Percentiles rank a stretch among this genome's conserved stretches.
Evolutionary conservation across 2,329 filamentous ascomycete species (phyloP).

Genomic region (Diaporthe destruens): DNA sequence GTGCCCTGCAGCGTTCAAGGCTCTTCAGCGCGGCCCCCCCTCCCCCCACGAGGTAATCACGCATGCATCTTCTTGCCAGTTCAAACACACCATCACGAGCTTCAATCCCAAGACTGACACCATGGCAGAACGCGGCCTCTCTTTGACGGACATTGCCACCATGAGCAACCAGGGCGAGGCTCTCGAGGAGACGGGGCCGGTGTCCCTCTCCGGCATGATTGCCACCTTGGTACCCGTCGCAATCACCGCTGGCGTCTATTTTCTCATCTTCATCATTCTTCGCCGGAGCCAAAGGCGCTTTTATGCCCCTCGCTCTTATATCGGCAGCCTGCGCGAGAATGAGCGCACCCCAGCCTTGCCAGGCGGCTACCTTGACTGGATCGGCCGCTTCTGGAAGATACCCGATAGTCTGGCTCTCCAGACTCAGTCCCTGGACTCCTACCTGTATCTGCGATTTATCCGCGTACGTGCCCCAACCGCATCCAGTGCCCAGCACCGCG

Average conservation of each 20-base stretch:
- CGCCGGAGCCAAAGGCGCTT: slow-evolving; percentile 60
- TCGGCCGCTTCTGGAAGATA: slow-evolving; percentile 74
- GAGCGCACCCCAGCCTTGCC: slow-evolving; percentile 72
- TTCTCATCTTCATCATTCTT: slow-evolving; percentile 60
- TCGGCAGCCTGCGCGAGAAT: slow-evolving; percentile 60
- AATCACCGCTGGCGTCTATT: slow-evolving; percentile 54
- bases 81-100: not conserved
- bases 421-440: slow-evolving; percentile 42
- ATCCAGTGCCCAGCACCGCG: not conserved
- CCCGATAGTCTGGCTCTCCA: slow-evolving; percentile 77
- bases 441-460: slow-evolving; percentile 41
- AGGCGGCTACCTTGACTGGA: slow-evolving; percentile 75
- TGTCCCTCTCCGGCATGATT: slow-evolving; percentile 52
- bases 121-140: slow-evolving; percentile 10
- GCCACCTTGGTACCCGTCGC: slow-evolving; percentile 57
- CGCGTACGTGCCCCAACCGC: slow-evolving; percentile 18
- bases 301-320: slow-evolving; percentile 64
- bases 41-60: slow-evolving; percentile 11
- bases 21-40: slow-evolving; percentile 9
- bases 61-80: slow-evolving; percentile 5
- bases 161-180: slow-evolving; percentile 36
- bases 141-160: not conserved
- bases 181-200: not conserved
- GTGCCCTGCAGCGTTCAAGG: not conserved
- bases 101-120: slow-evolving; percentile 7